Evolutionary conservation across 2,329 filamentous ascomycete species (phyloP).

Genomic region (Xylariales sp.): DNA sequence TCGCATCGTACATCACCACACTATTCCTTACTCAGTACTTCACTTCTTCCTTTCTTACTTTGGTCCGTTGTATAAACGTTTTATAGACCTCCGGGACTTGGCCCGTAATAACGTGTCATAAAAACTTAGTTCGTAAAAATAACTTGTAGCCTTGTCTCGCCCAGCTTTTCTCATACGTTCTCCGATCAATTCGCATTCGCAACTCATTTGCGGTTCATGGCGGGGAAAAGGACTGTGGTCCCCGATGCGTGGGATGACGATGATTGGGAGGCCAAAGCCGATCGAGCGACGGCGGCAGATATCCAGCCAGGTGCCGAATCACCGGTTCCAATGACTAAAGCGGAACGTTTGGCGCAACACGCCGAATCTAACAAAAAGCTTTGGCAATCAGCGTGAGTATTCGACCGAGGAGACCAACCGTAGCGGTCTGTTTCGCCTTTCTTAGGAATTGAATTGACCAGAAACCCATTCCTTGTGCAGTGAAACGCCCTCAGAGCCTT

Average conservation of each 20-base stretch:
- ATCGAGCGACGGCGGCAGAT: slow-evolving; percentile 60
- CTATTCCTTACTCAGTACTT: too few relatives aligned
- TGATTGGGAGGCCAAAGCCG: slow-evolving; percentile 86
- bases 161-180: not conserved
- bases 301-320: slow-evolving; percentile 51
- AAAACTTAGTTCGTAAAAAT: not conserved
- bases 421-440: not conserved
- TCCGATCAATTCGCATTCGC: not conserved
- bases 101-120: not conserved
- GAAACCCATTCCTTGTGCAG: slow-evolving; percentile 55
- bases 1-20: not conserved
- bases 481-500: slow-evolving; percentile 75
- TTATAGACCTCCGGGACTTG: not conserved
- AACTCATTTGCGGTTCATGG: slow-evolving; percentile 25
- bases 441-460: not conserved
- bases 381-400: slow-evolving; percentile 85
- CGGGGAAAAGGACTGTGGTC: slow-evolving; percentile 51
- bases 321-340: slow-evolving; percentile 69
- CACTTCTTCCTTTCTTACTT: too few relatives aligned
- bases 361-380: slow-evolving; percentile 84
- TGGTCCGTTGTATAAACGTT: not conserved
- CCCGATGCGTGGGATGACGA: slow-evolving; percentile 88
- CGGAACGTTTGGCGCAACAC: slow-evolving; percentile 83
- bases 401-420: slow-evolving; percentile 8
- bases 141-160: not conserved